Conservation (phyloP, 495 filamentous ascomycete species). For the Penicillium robsamsonii region DNA sequence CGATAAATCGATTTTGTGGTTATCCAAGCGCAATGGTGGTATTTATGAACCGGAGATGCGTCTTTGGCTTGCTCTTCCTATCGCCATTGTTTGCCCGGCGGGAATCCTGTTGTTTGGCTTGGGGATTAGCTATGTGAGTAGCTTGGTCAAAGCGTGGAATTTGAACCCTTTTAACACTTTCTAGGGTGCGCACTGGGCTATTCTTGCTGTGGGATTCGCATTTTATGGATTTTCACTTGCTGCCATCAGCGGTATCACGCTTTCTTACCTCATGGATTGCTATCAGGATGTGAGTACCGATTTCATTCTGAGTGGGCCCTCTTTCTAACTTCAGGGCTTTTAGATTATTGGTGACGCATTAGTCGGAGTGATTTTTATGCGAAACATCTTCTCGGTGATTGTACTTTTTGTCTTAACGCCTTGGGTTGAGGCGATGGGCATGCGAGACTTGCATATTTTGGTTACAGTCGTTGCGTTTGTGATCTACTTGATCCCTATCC, state of each 20-base stretch:
- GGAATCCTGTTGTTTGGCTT: slow-evolving; percentile 39
- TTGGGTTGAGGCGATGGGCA: slow-evolving; percentile 37
- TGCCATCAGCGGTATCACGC: slow-evolving; percentile 23
- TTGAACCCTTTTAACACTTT: neutral
- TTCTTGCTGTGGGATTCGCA: slow-evolving; percentile 31
- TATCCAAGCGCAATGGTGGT: slow-evolving; percentile 39
- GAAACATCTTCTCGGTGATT: slow-evolving; percentile 32
- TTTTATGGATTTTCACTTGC: slow-evolving; percentile 27
- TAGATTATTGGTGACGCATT: slow-evolving; percentile 37
- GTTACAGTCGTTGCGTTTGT: slow-evolving; percentile 19
- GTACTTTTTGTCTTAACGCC: slow-evolving; percentile 37
- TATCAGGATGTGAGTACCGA: slow-evolving; percentile 32
- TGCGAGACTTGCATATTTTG: slow-evolving; percentile 31
- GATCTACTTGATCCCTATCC: slow-evolving; percentile 22
- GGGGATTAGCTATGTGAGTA: slow-evolving; percentile 27
- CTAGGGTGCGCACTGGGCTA: slow-evolving; percentile 29
- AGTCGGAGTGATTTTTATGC: slow-evolving; percentile 33
- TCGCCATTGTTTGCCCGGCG: slow-evolving; percentile 22
- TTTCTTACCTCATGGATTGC: slow-evolving; percentile 38
- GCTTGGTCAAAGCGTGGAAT: neutral
- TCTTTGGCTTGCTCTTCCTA: slow-evolving; percentile 31
- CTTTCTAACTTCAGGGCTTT: neutral
- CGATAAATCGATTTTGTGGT: slow-evolving; percentile 35
- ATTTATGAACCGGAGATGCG: slow-evolving; percentile 45
- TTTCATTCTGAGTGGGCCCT: neutral